A percentile compares a stretch with the other conserved stretches of the same genome.
phyloP scores from a whole-genome alignment of 202 grass and related monocot species.

The Elaeis oleifera region DNA sequence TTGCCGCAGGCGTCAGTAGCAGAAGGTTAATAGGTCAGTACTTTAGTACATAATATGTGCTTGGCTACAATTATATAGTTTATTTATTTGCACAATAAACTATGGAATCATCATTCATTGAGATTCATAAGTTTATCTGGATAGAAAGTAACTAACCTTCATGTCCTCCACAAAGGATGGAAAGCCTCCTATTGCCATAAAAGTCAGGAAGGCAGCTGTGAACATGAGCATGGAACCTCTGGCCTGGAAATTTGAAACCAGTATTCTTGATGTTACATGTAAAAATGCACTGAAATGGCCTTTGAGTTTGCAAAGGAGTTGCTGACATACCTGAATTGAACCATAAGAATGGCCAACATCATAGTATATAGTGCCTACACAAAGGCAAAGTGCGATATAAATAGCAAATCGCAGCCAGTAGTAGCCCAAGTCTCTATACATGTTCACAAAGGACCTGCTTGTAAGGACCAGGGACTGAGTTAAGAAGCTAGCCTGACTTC shows the following conservation, averaged over 20 bases:
- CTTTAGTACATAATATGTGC: too few species aligned
- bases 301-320: too few species aligned
- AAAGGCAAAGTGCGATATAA: conserved; percentile 69
- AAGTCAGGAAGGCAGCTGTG: conserved; percentile 66
- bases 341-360: conserved; percentile 49
- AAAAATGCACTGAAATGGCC: not conserved
- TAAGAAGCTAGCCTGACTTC: conserved; percentile 56
- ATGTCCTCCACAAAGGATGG: conserved; percentile 96
- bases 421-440: conserved; percentile 87
- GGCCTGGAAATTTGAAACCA: conserved; percentile 31
- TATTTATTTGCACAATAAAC: too few species aligned
- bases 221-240: conserved; percentile 83
- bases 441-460: conserved; percentile 80
- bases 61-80: too few species aligned
- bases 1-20: too few species aligned
- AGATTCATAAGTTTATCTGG: not conserved
- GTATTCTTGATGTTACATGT: not conserved
- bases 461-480: conserved; percentile 58
- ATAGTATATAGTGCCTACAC: conserved; percentile 71
- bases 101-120: too few species aligned
- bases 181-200: conserved; percentile 94
- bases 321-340: conserved; percentile 50
- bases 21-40: too few species aligned
- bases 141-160: conserved; percentile 38
- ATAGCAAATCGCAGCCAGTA: conserved; percentile 82